phyloP scores from a whole-genome alignment of 2,329 filamentous ascomycete genomes.

The Aspergillus sp. region DNA sequence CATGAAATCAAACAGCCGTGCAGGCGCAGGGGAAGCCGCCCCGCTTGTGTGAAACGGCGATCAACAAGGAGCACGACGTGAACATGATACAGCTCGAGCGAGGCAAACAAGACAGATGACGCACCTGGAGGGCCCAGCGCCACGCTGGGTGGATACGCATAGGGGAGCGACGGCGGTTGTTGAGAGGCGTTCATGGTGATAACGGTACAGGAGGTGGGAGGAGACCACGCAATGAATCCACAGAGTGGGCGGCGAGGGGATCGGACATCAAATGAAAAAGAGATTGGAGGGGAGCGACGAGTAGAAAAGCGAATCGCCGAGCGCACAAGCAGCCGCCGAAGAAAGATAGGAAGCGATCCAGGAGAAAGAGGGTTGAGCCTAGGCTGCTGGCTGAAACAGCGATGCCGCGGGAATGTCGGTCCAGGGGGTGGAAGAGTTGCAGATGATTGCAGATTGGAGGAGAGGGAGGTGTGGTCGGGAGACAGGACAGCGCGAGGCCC shows the following conservation, averaged over 20 bases:
- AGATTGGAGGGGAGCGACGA: constrained; percentile 10
- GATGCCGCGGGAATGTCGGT: constrained; percentile 16
- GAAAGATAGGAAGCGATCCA: too few species aligned
- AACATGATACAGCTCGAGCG: constrained; percentile 7
- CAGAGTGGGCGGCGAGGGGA: constrained; percentile 12
- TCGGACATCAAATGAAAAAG: constrained; percentile 10
- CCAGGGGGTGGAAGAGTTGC: neutral
- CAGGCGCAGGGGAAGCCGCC: constrained; percentile 11
- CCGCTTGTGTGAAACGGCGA: constrained; percentile 20
- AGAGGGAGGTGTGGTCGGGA: neutral
- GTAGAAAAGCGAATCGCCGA: constrained; percentile 5
- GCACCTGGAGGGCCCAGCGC: constrained; percentile 33
- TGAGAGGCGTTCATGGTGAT: constrained; percentile 31
- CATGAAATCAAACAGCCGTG: constrained; percentile 10
- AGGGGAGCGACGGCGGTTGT: constrained; percentile 26
- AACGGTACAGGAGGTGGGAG: constrained; percentile 20
- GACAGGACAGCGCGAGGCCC: constrained; percentile 3
- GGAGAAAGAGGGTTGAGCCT: constrained; percentile 1
- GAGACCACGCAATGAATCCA: constrained; percentile 13
- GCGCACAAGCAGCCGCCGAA: neutral
- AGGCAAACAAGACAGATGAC: constrained; percentile 20
- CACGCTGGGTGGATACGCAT: constrained; percentile 32
- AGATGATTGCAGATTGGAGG: constrained; percentile 1
- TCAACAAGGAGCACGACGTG: neutral
- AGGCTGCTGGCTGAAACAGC: constrained; percentile 20